Base-by-base conservation (phyloP, 169 alveolate species). In the Cardiosporidium cionae region DNA sequence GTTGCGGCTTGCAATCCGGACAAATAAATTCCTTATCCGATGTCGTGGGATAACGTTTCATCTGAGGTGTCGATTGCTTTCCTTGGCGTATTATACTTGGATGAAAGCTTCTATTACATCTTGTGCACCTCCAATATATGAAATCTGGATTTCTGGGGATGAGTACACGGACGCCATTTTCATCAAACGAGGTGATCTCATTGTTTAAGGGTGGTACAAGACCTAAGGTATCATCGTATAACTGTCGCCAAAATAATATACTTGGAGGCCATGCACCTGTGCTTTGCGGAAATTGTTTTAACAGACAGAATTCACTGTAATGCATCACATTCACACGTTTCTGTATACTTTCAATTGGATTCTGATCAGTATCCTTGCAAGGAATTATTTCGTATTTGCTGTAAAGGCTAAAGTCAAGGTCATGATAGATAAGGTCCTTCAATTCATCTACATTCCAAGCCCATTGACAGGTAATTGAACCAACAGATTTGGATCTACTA, bases 361-460 rank as follows among this genome's bases (percentile, higher is more conserved):
- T 76, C 23, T 27, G 28, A 35, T 76, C 83, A 34, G 68, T 28
- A 52, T 69, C 0, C 52, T 22, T 0, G 80, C 72, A 2, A 44
- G 73, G 83, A 3, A 76, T 44, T 2, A 76, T 31, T 54, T 76
- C 83, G 37, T 27, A 76, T 7, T 7, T 65, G 66, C 81, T 70
- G 74, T 76, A 76, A 23, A 44, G 37, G n/a, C 54, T 34, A 0
- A 70, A 25, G 9, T 68, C 73, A 22, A 76, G 25, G 6, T 35
- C 74, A 2, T 67, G 72, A 27, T 67, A 68, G 27, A 58, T 44
- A 71, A 69, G 79, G 29, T 29, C 22, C 7, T 65, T 54, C 9
- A 76, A 54, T 25, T 76, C 83, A 2, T 16, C 32, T 0, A 78
- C 77, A 16, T 76, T 67, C 83, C 83, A 76, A 0, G 74, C 83